A percentile compares a stretch with the other conserved stretches of the same genome.
phyloP scores from a whole-genome alignment of 202 grass and related monocot genomes.

The Zoysia matrella region DNA sequence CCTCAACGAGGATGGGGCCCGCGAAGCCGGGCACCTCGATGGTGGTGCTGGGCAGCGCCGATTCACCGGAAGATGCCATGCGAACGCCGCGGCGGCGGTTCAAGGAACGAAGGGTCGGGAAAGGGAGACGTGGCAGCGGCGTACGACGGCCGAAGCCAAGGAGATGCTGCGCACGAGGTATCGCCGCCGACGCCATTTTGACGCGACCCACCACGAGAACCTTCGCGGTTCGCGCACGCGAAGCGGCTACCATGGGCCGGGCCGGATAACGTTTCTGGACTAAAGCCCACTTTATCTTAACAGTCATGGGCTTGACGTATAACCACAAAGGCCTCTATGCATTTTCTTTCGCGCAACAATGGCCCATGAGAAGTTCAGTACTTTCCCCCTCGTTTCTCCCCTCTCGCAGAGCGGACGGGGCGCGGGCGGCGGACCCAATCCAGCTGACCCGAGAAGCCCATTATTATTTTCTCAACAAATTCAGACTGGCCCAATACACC shows the following conservation, averaged over 20 bases:
- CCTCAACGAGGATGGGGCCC: conserved; percentile 52
- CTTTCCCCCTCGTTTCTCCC: not conserved
- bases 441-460: no score
- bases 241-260: not conserved
- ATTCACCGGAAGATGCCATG: conserved; percentile 57
- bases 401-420: not conserved
- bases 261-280: not conserved
- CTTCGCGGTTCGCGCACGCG: not conserved
- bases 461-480: no score
- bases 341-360: not conserved
- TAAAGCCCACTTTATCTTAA: not conserved
- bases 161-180: conserved; percentile 24
- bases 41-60: conserved; percentile 21
- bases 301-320: no score
- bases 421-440: not conserved
- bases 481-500: no score
- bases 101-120: not conserved
- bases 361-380: conserved; percentile 13
- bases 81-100: not conserved
- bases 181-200: conserved; percentile 28
- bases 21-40: conserved; percentile 54
- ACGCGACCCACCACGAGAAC: not conserved
- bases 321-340: no score
- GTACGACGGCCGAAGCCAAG: conserved; percentile 15
- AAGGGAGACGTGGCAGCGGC: not conserved